Percentiles rank a stretch among this genome's conserved stretches.
Evolutionary conservation across 345 rosid genomes (phyloP).

Genomic region (Syzygium aqueum): DNA sequence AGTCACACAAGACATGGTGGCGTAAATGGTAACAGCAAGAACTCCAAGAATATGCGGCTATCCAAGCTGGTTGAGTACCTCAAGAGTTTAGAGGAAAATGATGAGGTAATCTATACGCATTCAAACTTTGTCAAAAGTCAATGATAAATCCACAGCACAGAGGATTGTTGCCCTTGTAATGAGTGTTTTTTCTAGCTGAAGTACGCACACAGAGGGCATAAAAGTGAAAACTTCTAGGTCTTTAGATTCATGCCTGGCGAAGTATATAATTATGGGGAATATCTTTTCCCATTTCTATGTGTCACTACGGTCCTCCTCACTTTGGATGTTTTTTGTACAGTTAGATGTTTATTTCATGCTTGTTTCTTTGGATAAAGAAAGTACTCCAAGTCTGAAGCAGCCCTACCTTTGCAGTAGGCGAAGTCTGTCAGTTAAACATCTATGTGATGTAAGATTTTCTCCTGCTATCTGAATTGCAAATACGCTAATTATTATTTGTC

Average conservation of each 20-base stretch:
- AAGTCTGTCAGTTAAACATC: conserved; percentile 56
- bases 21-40: conserved; percentile 42
- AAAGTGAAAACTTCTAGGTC: neutral
- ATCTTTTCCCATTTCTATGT: neutral
- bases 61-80: conserved; percentile 69
- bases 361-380: conserved; percentile 51
- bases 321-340: conserved; percentile 26
- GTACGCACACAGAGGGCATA: neutral
- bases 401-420: conserved; percentile 77
- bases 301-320: neutral
- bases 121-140: neutral
- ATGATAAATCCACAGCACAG: neutral
- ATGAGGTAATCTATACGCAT: conserved; percentile 40
- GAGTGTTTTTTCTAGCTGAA: neutral
- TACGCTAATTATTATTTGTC: neutral
- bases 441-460: conserved; percentile 67
- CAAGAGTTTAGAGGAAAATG: conserved; percentile 46
- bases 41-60: conserved; percentile 48
- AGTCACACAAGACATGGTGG: conserved; percentile 81
- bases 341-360: conserved; percentile 69
- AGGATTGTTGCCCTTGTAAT: neutral
- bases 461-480: conserved; percentile 7
- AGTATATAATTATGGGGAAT: neutral
- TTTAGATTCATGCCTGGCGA: neutral
- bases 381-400: conserved; percentile 50